Base-by-base conservation (phyloP, 139 green algal genomes). In the Parachlorella kessleri region DNA sequence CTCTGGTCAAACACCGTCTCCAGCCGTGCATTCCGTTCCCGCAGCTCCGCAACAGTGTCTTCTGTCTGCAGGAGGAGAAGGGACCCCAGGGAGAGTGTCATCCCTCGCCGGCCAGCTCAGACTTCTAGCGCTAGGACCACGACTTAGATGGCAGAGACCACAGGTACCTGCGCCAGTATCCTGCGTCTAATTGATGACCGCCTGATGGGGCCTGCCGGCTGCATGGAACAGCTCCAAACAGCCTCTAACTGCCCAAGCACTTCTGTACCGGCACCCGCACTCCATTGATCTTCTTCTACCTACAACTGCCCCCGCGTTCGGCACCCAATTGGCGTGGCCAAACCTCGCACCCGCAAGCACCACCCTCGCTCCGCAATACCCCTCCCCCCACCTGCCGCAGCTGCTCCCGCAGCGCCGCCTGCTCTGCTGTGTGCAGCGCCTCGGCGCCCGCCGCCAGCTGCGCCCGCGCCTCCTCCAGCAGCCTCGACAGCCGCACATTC, bases 401-500 rank as follows among this genome's bases (percentile, higher is more conserved):
- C 54, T 75, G 42, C 48, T 73, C 41, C 30, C 64, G 68, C 53
- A 84, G 54, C 73, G 24, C 30, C 36, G 24, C 36, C n/a, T n/a
- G n/a, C n/a, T n/a, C n/a, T n/a, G n/a, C n/a, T n/a, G n/a, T n/a
- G n/a, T n/a, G n/a, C 3, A 48, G 73, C 40, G 24, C 28, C 26
- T 69, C 2, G 6, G 21, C 24, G 36, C 32, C 4, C 21, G 6
- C 5, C 6, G 38, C 38, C 33, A 3, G 32, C 24, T 39, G 23
- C 24, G 30, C 53, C 33, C 32, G 38, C 30, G 37, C 26, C 65
- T 75, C 76, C 59, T 42, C 67, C 42, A 86, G 42, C 72, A 76
- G 48, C 37, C 55, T 39, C 41, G 71, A 32, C 68, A 94, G 79
- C 6, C 87, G 84, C 67, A 86, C 80, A 41, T 94, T 88, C 81